phyloP scores from a whole-genome alignment of 805 yeast genomes.

The Saccharomycopsis guyanensis region DNA sequence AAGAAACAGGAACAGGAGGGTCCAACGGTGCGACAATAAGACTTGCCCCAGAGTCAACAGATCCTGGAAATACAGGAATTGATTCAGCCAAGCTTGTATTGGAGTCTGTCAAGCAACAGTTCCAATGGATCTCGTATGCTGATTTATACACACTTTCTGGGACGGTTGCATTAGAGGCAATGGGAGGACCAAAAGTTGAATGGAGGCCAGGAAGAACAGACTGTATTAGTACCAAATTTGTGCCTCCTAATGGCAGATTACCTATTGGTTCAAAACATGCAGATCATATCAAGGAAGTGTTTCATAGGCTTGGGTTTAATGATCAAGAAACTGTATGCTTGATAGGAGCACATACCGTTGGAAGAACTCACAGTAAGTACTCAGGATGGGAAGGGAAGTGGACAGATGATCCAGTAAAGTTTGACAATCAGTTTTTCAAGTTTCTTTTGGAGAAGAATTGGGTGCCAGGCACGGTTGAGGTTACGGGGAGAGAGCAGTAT shows the following conservation, averaged over 20 bases:
- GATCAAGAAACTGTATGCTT: slow-evolving; percentile 41
- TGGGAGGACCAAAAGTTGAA: slow-evolving; percentile 42
- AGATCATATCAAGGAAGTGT: slow-evolving; percentile 38
- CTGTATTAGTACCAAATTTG: slow-evolving; percentile 28
- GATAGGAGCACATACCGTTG: slow-evolving; percentile 42
- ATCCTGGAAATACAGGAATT: slow-evolving; percentile 40
- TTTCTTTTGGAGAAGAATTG: slow-evolving; percentile 28
- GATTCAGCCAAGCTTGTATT: slow-evolving; percentile 36
- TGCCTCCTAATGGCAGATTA: slow-evolving; percentile 43
- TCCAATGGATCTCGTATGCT: slow-evolving; percentile 41
- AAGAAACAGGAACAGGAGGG: slow-evolving; percentile 30
- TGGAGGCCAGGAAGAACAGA: slow-evolving; percentile 47
- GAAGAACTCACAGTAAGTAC: slow-evolving; percentile 40
- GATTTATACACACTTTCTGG: slow-evolving; percentile 48
- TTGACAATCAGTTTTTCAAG: slow-evolving; percentile 37
- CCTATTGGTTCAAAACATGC: slow-evolving; percentile 43
- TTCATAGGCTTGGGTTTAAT: slow-evolving; percentile 39
- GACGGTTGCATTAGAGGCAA: slow-evolving; percentile 40
- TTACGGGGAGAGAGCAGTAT: slow-evolving; percentile 36
- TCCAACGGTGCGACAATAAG: slow-evolving; percentile 30
- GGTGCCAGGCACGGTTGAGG: slow-evolving; percentile 32
- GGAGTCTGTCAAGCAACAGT: slow-evolving; percentile 33
- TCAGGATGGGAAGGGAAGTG: slow-evolving; percentile 46
- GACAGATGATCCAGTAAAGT: slow-evolving; percentile 35
- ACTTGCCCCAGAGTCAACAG: slow-evolving; percentile 45